Conservation (phyloP, 148 eudicot genomes). For the Vaccinium corymbosum region DNA sequence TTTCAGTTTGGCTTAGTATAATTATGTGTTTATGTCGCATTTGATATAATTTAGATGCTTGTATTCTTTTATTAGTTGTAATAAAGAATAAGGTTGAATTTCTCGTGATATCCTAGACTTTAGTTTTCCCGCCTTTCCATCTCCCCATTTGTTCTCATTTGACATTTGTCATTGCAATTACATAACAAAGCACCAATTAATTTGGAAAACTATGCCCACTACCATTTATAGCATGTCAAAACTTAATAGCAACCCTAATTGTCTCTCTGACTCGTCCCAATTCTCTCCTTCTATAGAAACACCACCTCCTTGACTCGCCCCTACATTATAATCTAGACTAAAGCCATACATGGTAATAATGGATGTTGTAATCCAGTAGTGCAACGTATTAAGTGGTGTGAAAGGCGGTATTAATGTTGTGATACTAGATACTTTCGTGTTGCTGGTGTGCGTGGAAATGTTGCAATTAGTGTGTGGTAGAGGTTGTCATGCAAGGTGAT, state of each 20-base stretch:
- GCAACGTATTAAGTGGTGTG: background rate
- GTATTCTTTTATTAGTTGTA: background rate
- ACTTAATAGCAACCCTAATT: background rate
- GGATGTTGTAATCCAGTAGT: background rate
- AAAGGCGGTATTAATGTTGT: background rate
- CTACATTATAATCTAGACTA: background rate
- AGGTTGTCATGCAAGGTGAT: background rate
- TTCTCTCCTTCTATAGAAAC: background rate
- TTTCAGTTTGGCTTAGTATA: no score
- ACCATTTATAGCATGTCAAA: background rate
- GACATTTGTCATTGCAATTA: background rate
- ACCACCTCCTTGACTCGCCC: background rate
- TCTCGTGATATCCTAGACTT: background rate
- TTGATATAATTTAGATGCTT: background rate
- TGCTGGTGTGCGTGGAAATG: background rate
- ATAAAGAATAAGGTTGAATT: background rate
- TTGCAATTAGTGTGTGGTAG: background rate
- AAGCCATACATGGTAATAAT: background rate
- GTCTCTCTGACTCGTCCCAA: background rate
- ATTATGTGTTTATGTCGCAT: background rate
- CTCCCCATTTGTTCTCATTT: background rate
- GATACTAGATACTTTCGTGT: background rate
- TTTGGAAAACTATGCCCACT: background rate
- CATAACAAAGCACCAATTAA: background rate
- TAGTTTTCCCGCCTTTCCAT: background rate